phyloP scores from a whole-genome alignment of 768 basidiomycete genomes.

The Collybia nuda region DNA sequence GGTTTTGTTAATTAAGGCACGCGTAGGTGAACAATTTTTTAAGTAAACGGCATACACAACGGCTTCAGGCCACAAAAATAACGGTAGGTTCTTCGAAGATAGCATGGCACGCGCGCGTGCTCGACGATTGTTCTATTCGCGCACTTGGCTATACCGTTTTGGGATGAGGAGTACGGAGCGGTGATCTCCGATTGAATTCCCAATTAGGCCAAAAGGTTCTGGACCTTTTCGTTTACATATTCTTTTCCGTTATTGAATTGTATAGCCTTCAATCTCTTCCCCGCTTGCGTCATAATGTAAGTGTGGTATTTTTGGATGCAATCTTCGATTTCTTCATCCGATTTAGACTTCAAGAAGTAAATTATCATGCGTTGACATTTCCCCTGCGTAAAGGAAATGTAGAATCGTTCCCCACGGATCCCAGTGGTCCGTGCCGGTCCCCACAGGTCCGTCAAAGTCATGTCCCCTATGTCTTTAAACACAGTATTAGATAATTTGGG shows the following conservation, averaged over 20 bases:
- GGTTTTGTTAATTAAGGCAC: slow-evolving; percentile 1
- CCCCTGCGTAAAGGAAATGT: slow-evolving; percentile 4
- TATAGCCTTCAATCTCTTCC: neutral
- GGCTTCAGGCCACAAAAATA: slow-evolving; percentile 8
- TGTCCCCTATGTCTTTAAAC: neutral
- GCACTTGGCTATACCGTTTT: slow-evolving; percentile 6
- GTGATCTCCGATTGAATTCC: neutral
- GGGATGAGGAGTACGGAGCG: neutral
- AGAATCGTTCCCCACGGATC: neutral
- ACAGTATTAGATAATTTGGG: neutral
- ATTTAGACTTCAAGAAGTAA: neutral
- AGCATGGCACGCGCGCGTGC: slow-evolving; percentile 5
- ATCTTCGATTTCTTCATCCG: neutral
- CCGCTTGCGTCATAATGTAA: neutral
- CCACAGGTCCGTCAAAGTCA: neutral
- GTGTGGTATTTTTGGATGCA: neutral
- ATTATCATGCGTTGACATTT: slow-evolving; percentile 1
- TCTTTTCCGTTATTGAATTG: neutral
- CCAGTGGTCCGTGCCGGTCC: neutral
- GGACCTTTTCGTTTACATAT: neutral
- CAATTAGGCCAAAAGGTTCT: neutral
- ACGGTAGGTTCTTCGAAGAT: neutral
- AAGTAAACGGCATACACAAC: slow-evolving; percentile 4
- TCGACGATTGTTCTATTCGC: slow-evolving; percentile 1
- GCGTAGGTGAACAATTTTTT: neutral